These are phyloP conservation scores for Saccharomycopsis javanensis DNA, from an alignment of 805 yeast species.

Conservation along the genomic window DNA sequence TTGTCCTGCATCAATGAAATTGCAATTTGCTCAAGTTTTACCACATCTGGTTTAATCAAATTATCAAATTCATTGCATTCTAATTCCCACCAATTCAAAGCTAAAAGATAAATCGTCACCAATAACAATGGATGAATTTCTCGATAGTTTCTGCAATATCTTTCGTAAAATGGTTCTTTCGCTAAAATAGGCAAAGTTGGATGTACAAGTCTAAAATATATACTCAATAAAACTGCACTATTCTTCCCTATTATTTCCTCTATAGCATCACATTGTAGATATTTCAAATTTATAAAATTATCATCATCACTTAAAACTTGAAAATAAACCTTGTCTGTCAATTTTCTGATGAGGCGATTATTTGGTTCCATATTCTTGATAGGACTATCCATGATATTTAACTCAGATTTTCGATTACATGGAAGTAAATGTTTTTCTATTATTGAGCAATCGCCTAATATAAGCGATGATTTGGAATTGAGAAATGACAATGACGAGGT, in stretches of 20 bases:
- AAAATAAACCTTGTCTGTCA: constrained; percentile 22
- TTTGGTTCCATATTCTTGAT: constrained; percentile 8
- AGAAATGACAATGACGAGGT: constrained; percentile 24
- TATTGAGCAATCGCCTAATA: constrained; percentile 23
- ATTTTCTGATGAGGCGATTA: constrained; percentile 20
- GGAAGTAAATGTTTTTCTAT: constrained; percentile 23
- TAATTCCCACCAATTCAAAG: constrained; percentile 23
- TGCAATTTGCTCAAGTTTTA: constrained; percentile 24
- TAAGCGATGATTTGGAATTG: constrained; percentile 24
- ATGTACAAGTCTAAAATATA: constrained; percentile 24
- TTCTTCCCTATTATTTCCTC: constrained; percentile 23
- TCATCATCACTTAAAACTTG: constrained; percentile 24
- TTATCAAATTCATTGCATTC: constrained; percentile 16
- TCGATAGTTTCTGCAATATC: constrained; percentile 25
- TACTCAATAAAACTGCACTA: constrained; percentile 21
- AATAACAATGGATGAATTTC: constrained; percentile 26
- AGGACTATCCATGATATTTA: constrained; percentile 15
- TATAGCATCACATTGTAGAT: constrained; percentile 25
- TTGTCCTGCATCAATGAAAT: constrained; percentile 24
- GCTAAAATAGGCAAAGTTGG: constrained; percentile 24
- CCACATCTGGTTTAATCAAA: constrained; percentile 20
- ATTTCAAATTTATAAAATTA: constrained; percentile 22
- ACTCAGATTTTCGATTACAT: constrained; percentile 7
- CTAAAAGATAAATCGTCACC: constrained; percentile 24
- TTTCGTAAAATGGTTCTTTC: constrained; percentile 23